Evolutionary conservation across 2,329 filamentous ascomycete genomes (phyloP), one percentile per base, ranked within the genome.

Genomic region (Fonsecaea pedrosoi): DNA sequence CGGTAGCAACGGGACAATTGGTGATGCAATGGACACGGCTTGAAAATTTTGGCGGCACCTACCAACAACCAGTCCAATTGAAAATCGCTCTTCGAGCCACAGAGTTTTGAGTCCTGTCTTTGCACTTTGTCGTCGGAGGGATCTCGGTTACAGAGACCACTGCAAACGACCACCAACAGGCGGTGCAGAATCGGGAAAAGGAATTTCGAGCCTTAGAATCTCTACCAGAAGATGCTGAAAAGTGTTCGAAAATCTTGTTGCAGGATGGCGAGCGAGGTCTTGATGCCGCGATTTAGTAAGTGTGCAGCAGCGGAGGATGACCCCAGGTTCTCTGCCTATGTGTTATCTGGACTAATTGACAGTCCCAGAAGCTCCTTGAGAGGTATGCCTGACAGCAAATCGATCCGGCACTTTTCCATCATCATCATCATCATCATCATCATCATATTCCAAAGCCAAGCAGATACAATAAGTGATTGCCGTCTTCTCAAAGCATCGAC

Each of bases 11-110:
- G 72, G 70, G 45, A 77, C 79, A 1, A 75, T 77, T 62, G 89
- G 86, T 42, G 89, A 91, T 78, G 86, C 86, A 1, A 91, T 92
- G 89, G 89, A 92, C 72, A 82, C 89, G 55, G 89, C 87, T 64
- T 89, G 80, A 72, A 50, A 48, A 10, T 8, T 50, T 9, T 4
- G 8, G 15, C 45, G 13, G 30, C 57, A 78, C 18, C 45, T 50
- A 50, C 18, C 45, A 25, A 50, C 4, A 10, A 9, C 18, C 18
- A 12, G 45, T 10, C 25, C 10, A 2, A 10, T 50, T 13, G 45
- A 50, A 1, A 6, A 25, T 50, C 7, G 18, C 18, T 50, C 45
- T 50, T 25, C 45, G 21, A 25, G 18, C 45, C 30, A 12, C 45
- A 25, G n/a, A 12, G 12, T 9, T 9, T 25, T 10, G 7, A 12